Evolutionary conservation across 441 rosid species (phyloP), one percentile per base, ranked within the genome.

Genomic region (Breynia disticha): DNA sequence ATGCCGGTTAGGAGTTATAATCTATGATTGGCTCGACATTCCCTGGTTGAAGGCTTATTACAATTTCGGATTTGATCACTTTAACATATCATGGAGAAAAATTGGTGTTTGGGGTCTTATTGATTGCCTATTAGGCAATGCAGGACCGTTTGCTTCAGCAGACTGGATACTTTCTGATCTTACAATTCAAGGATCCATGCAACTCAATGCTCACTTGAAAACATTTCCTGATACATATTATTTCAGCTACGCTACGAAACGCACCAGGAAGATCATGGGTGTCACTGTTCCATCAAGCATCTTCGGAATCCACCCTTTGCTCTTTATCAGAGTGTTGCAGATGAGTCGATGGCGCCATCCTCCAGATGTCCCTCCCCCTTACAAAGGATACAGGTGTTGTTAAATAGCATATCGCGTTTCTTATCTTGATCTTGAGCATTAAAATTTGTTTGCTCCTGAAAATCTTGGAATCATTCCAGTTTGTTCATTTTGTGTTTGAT

Each of bases 161-260:
- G 98, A 91, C 68, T 91, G 98, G 98, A 88, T 91, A 66, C 94
- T 91, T 46, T 95, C 98, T 12, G 95, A 91, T 63, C 95, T 91
- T 47, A 86, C 98, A 1, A 81, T 91, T 56, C 95, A 91, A 70
- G 97, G 98, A 38, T 77, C 98, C 4, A 57, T 80, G 55, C 67
- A 62, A 60, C 77, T 86, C 55, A 91, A 91, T 74, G 32, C 68
- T 38, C 75, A 77, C 61, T 75, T 91, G 13, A 78, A 67, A 21
- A 91, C 97, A 4, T 91, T 91, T 65, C 85, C 86, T 1, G 56
- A 70, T 66, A 88, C 98, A 2, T 88, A 64, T 71, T 91, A 91
- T 66, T 91, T 91, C 69, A 82, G 95, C 67, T 91, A 91, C 18
- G 98, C 95, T 1, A 91, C 98, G 0, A 86, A 77, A 67, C 79